Evolutionary conservation across 1,284 basidiomycete species (phyloP).

Genomic region (Waitea zeae): DNA sequence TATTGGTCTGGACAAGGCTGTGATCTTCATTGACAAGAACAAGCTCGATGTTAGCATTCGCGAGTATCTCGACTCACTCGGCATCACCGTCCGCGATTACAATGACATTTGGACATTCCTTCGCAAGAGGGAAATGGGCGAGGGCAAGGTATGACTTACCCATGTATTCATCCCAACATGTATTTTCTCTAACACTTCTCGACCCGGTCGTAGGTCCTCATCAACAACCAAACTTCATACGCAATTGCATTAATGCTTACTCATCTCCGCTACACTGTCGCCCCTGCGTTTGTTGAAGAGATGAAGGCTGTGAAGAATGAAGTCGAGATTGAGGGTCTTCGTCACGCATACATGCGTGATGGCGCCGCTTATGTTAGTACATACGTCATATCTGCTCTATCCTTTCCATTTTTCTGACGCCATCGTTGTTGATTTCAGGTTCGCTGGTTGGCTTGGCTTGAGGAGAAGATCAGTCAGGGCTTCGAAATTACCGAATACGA

Average conservation of each 20-base stretch:
- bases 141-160: conserved; percentile 36
- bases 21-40: conserved; percentile 51
- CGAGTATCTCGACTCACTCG: conserved; percentile 40
- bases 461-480: conserved; percentile 58
- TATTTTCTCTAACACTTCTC: not conserved
- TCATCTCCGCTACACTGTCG: conserved; percentile 55
- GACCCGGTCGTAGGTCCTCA: conserved; percentile 47
- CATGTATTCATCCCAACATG: not conserved
- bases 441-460: conserved; percentile 82
- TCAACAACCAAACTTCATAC: conserved; percentile 55
- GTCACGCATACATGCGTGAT: conserved; percentile 77
- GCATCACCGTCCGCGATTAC: conserved; percentile 48
- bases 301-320: conserved; percentile 84
- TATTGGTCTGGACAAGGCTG: conserved; percentile 38
- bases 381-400: conserved; percentile 2
- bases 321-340: conserved; percentile 70
- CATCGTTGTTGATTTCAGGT: conserved; percentile 24
- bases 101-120: conserved; percentile 75
- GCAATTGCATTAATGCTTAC: conserved; percentile 70
- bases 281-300: conserved; percentile 51
- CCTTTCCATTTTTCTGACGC: conserved; percentile 6
- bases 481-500: conserved; percentile 85
- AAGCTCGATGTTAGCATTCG: conserved; percentile 39
- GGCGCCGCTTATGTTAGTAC: conserved; percentile 70
- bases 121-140: conserved; percentile 53